phyloP scores from a whole-genome alignment of 1,284 basidiomycete species.

The Coniferiporia weirii region DNA sequence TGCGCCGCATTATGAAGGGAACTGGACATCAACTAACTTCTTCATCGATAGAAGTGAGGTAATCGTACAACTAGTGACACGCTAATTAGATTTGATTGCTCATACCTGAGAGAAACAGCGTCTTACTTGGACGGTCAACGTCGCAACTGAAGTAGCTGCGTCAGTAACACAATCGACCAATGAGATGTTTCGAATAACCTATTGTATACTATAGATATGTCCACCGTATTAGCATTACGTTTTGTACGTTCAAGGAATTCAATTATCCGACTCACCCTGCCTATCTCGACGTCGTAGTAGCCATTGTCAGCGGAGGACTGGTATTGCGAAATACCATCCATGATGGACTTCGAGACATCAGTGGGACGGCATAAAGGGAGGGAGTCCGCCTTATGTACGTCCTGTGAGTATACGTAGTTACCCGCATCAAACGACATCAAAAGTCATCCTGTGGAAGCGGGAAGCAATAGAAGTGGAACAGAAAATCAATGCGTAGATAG shows the following conservation, averaged over 20 bases:
- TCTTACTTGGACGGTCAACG: slow-evolving; percentile 54
- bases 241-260: neutral
- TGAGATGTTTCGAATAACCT: neutral
- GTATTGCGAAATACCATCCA: neutral
- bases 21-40: slow-evolving; percentile 1
- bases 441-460: too few species aligned
- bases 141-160: slow-evolving; percentile 49
- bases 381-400: neutral
- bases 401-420: neutral
- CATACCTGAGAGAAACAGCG: slow-evolving; percentile 49
- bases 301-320: neutral
- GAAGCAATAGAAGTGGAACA: too few species aligned
- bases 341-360: neutral
- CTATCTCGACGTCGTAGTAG: neutral
- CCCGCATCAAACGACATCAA: too few species aligned
- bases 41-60: slow-evolving; percentile 4
- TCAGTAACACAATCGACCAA: neutral
- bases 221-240: neutral
- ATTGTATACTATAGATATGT: neutral
- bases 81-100: slow-evolving; percentile 39
- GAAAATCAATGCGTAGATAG: too few species aligned
- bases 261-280: neutral
- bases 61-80: slow-evolving; percentile 60
- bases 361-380: neutral
- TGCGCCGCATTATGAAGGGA: slow-evolving; percentile 23